A percentile compares a stretch with the other conserved stretches of the same genome.
Conservation (phyloP, 495 filamentous ascomycete species). For the Mycothermus thermophilus region DNA sequence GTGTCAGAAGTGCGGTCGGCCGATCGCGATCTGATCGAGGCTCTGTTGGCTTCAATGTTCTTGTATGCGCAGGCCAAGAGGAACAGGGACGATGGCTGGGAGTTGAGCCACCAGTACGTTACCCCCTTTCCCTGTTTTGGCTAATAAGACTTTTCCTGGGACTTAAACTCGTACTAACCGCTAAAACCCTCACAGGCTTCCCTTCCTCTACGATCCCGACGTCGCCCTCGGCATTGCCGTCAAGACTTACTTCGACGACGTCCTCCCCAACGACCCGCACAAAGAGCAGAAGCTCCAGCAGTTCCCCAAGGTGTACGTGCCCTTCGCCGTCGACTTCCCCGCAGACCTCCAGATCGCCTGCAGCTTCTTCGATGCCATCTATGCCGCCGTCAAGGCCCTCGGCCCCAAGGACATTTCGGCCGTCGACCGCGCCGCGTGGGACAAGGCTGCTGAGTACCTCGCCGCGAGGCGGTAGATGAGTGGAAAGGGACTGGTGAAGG, state of each 20-base stretch:
- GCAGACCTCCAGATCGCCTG: constrained; percentile 71
- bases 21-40: constrained; percentile 72
- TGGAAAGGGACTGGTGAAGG: neutral
- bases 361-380: constrained; percentile 70
- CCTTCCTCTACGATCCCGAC: constrained; percentile 73
- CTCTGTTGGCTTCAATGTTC: constrained; percentile 61
- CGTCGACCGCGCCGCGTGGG: constrained; percentile 46
- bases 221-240: constrained; percentile 80
- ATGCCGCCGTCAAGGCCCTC: constrained; percentile 51
- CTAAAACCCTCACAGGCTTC: constrained; percentile 51
- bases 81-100: constrained; percentile 52
- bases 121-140: no score
- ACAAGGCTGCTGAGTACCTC: constrained; percentile 53
- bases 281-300: constrained; percentile 44
- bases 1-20: constrained; percentile 62
- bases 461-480: constrained; percentile 7
- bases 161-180: no score
- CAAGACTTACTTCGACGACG: constrained; percentile 84
- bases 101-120: constrained; percentile 59
- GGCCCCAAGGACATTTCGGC: constrained; percentile 42
- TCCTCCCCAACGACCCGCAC: constrained; percentile 44
- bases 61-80: constrained; percentile 64
- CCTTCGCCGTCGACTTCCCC: constrained; percentile 57
- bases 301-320: constrained; percentile 54
- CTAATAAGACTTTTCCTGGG: neutral